phyloP scores from a whole-genome alignment of 2,329 filamentous ascomycete species.

The Pyricularia sp. region DNA sequence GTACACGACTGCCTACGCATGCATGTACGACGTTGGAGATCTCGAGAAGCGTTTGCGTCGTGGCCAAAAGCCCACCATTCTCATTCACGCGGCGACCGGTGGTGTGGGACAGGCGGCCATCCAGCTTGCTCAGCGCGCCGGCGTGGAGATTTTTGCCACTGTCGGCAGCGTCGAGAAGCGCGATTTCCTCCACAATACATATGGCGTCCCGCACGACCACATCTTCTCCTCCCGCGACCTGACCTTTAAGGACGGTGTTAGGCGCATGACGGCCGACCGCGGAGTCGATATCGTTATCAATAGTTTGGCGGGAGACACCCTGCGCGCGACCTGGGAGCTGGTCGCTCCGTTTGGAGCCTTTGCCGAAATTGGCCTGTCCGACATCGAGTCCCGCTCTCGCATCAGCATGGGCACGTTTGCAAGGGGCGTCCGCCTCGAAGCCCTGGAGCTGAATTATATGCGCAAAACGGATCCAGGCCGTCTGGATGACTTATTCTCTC shows the following conservation, averaged over 20 bases:
- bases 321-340: conserved; percentile 22
- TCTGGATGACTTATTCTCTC: background rate
- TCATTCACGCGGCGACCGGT: conserved; percentile 13
- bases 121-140: conserved; percentile 7
- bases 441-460: background rate
- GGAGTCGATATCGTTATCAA: conserved; percentile 29
- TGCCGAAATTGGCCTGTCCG: conserved; percentile 23
- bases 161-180: conserved; percentile 26
- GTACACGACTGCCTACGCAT: conserved; percentile 17
- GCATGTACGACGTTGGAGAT: conserved; percentile 14
- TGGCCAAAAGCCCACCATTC: conserved; percentile 10
- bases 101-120: conserved; percentile 13
- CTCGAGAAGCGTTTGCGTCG: conserved; percentile 10
- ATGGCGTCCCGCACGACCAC: conserved; percentile 17
- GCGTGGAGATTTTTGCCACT: conserved; percentile 21
- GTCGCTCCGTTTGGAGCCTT: conserved; percentile 26
- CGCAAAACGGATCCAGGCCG: background rate
- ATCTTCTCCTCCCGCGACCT: conserved; percentile 22
- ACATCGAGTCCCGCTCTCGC: conserved; percentile 8
- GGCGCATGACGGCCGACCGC: conserved; percentile 15
- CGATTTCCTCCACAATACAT: conserved; percentile 15
- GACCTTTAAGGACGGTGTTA: background rate
- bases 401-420: background rate
- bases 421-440: background rate
- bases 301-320: conserved; percentile 21